phyloP scores from a whole-genome alignment of 176 grass and related monocot genomes.

The Phoenix roebelenii region DNA sequence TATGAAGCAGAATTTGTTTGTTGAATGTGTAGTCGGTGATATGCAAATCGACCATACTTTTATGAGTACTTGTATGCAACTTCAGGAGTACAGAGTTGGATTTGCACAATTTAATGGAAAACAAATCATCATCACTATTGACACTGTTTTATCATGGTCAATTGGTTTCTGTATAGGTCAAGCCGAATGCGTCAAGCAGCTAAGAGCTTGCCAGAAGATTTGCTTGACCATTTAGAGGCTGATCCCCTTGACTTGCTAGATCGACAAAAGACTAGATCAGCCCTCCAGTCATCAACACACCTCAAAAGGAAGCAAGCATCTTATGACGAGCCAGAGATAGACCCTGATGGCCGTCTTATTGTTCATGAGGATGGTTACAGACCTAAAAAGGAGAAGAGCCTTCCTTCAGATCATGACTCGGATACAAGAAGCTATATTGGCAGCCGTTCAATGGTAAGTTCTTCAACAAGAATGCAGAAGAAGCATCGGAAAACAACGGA shows the following conservation, averaged over 20 bases:
- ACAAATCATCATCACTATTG: not conserved
- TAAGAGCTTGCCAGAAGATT: conserved; percentile 62
- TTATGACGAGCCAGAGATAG: conserved; percentile 55
- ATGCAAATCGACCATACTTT: no score
- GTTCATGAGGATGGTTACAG: conserved; percentile 44
- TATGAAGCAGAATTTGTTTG: no score
- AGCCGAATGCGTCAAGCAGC: conserved; percentile 31
- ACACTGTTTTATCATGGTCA: not conserved
- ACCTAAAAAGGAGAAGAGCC: conserved; percentile 38
- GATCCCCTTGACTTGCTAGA: conserved; percentile 89
- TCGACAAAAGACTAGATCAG: conserved; percentile 47
- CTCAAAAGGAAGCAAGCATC: conserved; percentile 41
- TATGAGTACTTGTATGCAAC: no score
- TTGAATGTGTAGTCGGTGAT: no score
- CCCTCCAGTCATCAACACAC: conserved; percentile 41
- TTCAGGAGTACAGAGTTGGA: not conserved
- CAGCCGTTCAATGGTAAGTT: conserved; percentile 25
- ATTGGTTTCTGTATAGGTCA: conserved; percentile 34
- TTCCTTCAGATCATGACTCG: conserved; percentile 19
- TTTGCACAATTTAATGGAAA: not conserved
- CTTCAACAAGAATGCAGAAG: conserved; percentile 14
- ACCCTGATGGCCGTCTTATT: conserved; percentile 71
- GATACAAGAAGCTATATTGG: conserved; percentile 38
- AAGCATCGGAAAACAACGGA: conserved; percentile 51
- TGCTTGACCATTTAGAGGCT: conserved; percentile 41